Evolutionary conservation across 768 basidiomycete species (phyloP).

Genomic region (Dendrothele bispora): DNA sequence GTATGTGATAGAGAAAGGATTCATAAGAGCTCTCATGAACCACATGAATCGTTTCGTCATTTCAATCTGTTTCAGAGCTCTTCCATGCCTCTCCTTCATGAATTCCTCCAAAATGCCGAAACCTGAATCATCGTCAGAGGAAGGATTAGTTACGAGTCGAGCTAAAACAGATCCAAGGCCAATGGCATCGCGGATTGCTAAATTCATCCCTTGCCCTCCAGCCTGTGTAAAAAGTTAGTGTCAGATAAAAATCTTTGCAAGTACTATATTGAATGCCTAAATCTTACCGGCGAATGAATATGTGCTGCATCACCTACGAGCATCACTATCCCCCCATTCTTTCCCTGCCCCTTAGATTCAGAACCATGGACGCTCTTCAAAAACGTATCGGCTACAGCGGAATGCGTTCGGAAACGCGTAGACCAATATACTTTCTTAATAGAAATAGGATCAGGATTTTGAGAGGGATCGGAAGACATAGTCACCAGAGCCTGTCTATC

Average conservation of each 20-base stretch:
- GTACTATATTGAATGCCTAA: neutral
- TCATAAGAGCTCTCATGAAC: neutral
- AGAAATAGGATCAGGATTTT: slow-evolving; percentile 20
- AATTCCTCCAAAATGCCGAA: neutral
- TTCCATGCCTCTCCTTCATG: neutral
- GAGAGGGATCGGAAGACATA: slow-evolving; percentile 23
- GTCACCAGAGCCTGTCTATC: slow-evolving; percentile 30
- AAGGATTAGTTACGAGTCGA: slow-evolving; percentile 14
- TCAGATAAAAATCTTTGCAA: neutral
- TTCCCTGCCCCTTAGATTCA: slow-evolving; percentile 7
- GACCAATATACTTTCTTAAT: slow-evolving; percentile 35
- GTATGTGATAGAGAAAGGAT: neutral
- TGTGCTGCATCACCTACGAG: slow-evolving; percentile 26
- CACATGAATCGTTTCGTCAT: slow-evolving; percentile 4
- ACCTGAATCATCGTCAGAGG: too few relatives aligned
- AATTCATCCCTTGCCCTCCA: slow-evolving; percentile 31
- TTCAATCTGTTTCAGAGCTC: slow-evolving; percentile 6
- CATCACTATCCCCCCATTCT: slow-evolving; percentile 13
- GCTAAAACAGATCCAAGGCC: slow-evolving; percentile 18
- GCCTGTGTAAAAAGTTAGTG: neutral
- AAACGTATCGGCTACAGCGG: slow-evolving; percentile 33
- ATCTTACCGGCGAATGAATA: slow-evolving; percentile 25
- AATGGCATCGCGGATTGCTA: slow-evolving; percentile 24
- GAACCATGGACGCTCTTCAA: slow-evolving; percentile 27
- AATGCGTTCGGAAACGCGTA: slow-evolving; percentile 37